These are phyloP conservation scores for Globisporangium middletonii DNA, from an alignment of 352 stramenopile species.

Conservation along the genomic window DNA sequence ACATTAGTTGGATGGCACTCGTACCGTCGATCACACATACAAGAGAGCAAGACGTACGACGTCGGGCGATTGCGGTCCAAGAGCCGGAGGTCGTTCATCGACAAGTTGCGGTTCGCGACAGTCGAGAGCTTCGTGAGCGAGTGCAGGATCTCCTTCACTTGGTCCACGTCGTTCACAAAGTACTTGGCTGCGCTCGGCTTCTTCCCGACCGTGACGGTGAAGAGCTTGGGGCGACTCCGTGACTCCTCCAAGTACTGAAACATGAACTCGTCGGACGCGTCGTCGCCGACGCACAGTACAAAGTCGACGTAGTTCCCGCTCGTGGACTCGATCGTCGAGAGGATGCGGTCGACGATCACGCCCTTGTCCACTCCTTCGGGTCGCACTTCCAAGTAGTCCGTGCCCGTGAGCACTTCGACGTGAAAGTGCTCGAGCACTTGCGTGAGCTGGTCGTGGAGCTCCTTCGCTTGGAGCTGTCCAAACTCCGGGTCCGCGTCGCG, in stretches of 20 bases:
- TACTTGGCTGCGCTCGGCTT: slow-evolving; percentile 97
- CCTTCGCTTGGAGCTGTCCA: slow-evolving; percentile 96
- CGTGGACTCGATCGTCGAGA: slow-evolving; percentile 86
- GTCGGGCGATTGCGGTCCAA: slow-evolving; percentile 48
- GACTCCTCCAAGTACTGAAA: slow-evolving; percentile 85
- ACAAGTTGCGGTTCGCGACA: slow-evolving; percentile 77
- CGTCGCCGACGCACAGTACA: slow-evolving; percentile 96
- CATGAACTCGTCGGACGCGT: slow-evolving; percentile 99
- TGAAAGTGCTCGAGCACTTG: slow-evolving; percentile 94
- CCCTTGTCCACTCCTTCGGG: slow-evolving; percentile 98
- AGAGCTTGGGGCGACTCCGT: slow-evolving; percentile 67
- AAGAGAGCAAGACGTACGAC: slow-evolving; percentile 25
- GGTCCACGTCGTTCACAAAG: slow-evolving; percentile 97
- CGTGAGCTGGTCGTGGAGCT: slow-evolving; percentile 96
- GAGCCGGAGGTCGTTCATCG: slow-evolving; percentile 76
- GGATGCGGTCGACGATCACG: slow-evolving; percentile 94
- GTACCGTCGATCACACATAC: neutral
- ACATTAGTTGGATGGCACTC: neutral
- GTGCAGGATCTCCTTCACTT: slow-evolving; percentile 93
- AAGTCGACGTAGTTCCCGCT: slow-evolving; percentile 91
- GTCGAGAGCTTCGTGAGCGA: slow-evolving; percentile 84
- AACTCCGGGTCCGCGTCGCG: slow-evolving; percentile 99
- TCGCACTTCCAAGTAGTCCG: slow-evolving; percentile 91
- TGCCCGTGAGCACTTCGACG: slow-evolving; percentile 91
- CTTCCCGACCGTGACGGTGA: slow-evolving; percentile 97